Percentiles rank a stretch among this genome's conserved stretches.
phyloP scores from a whole-genome alignment of 768 basidiomycete species.

The Naematelia encephala region DNA sequence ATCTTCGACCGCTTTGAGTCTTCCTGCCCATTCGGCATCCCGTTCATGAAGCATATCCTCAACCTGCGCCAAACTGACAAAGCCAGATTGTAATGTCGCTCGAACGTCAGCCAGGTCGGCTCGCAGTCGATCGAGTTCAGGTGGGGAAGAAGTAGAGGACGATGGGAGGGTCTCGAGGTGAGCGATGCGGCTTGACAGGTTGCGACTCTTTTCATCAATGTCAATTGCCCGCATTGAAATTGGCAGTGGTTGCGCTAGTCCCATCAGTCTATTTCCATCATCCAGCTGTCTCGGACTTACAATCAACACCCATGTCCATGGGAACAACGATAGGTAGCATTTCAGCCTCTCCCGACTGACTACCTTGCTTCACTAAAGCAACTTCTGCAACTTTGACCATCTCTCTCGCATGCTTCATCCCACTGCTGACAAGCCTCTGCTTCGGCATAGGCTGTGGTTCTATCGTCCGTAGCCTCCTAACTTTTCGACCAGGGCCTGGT shows the following conservation, averaged over 20 bases:
- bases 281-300: neutral
- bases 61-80: slow-evolving; percentile 1
- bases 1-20: neutral
- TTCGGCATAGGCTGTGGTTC: neutral
- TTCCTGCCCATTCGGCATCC: slow-evolving; percentile 8
- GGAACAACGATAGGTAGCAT: neutral
- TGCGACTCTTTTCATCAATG: neutral
- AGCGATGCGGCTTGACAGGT: neutral
- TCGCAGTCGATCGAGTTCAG: neutral
- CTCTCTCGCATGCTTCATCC: neutral
- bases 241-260: neutral
- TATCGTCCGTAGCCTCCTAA: neutral
- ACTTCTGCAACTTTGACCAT: neutral
- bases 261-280: neutral
- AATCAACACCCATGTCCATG: neutral
- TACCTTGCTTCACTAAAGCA: neutral
- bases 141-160: neutral
- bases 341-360: neutral
- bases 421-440: neutral
- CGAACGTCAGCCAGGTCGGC: neutral
- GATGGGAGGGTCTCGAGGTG: neutral
- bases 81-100: neutral
- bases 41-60: slow-evolving; percentile 6
- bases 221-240: neutral
- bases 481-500: neutral